Evolutionary conservation across 805 yeast species (phyloP), one percentile per base, ranked within the genome.

Genomic region (Yarrowia sp.): DNA sequence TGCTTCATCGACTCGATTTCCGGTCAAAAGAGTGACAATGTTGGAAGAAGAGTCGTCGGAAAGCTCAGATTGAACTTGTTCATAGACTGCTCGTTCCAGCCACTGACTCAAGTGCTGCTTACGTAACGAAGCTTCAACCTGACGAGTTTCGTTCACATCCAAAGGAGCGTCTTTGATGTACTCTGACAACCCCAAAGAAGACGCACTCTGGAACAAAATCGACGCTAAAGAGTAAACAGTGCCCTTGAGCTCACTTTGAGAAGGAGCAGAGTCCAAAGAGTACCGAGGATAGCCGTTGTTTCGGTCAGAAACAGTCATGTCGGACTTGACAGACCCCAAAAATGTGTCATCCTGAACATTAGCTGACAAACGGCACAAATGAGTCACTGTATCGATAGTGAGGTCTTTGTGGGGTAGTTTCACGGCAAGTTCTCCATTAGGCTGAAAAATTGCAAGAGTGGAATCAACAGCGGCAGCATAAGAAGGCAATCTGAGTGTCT

Each of bases 1-100:
- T 0, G 98, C 98, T 32, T 79, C 78, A 8, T 80, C 77, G 33
- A 90, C 71, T 65, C 87, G 83, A 64, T 88, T 86, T 4, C 82
- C 77, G 36, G 72, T 57, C n/a, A 78, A 66, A 11, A 69, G 66
- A 3, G 81, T 71, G 71, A 84, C 86, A 0, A 88, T 80, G 22
- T 74, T 73, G 2, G 15, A 31, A n/a, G 14, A 14, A 15, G 36
- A 10, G 41, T 86, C 87, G 18, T 86, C 76, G 2, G 32, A 41
- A 18, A 58, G 41, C 22, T 58, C 51, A 7, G 15, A 8, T 35
- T 58, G 50, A 4, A 43, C 43, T 8, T 33, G 41, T 2, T 58
- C 43, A 17, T 4, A 43, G 2, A 58, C 51, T 6, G 41, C 51
- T 32, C 33, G 15, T 8, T 43, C 64, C 8, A 18, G n/a, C 64